Evolutionary conservation across 2,329 filamentous ascomycete genomes (phyloP).

Genomic region (Aspergillus persii): DNA sequence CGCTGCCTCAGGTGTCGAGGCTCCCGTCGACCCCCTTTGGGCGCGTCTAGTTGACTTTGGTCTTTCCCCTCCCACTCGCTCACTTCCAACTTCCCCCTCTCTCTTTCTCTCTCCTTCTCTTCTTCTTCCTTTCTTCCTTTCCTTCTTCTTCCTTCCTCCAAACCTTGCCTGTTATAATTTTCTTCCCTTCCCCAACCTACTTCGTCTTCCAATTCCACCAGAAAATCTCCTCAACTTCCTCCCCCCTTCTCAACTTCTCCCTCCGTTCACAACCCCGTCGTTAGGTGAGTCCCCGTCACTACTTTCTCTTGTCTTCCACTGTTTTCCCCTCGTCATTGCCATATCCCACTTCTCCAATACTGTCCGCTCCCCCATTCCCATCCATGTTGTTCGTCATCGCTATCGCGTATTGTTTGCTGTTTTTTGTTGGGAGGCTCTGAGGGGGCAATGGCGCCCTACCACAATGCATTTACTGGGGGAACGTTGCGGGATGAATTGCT

Average conservation of each 20-base stretch:
- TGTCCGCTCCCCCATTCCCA: constrained; percentile 1
- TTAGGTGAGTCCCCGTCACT: constrained; percentile 25
- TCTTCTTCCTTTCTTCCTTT: constrained; percentile 15
- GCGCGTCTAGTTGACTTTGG: not conserved
- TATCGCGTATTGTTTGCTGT: not conserved
- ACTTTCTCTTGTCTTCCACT: constrained; percentile 15
- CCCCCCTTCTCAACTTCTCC: constrained; percentile 8
- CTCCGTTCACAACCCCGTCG: constrained; percentile 1
- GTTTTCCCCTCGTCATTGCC: constrained; percentile 8
- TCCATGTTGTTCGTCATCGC: constrained; percentile 4
- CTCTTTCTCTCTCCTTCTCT: constrained; percentile 2
- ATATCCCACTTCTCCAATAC: constrained; percentile 8
- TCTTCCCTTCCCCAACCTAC: not conserved
- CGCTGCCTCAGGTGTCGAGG: constrained; percentile 6
- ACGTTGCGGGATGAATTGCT: constrained; percentile 8
- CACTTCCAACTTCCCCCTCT: constrained; percentile 15
- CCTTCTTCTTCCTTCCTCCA: constrained; percentile 11
- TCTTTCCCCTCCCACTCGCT: constrained; percentile 22
- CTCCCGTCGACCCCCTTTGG: constrained; percentile 11
- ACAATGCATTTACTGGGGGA: not conserved
- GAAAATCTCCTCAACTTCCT: constrained; percentile 5
- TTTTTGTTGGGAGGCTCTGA: not conserved
- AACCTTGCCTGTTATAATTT: constrained; percentile 8
- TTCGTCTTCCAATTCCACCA: not conserved
- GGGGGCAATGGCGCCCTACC: not conserved